These are phyloP conservation scores for Xerocomus brunneocitrinus DNA, from an alignment of 768 basidiomycete species.

Conservation along the genomic window DNA sequence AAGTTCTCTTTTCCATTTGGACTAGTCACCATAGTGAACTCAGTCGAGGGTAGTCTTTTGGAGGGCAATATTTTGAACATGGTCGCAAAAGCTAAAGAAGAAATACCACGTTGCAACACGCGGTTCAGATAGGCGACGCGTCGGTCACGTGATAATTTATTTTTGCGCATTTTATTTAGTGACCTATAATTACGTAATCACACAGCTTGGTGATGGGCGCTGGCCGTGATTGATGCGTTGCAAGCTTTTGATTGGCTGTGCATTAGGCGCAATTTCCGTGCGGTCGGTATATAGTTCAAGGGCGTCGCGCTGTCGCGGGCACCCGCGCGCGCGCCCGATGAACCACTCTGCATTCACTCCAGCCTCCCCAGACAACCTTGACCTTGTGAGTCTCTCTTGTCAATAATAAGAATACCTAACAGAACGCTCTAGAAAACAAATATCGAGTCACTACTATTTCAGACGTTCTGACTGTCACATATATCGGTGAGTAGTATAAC, in stretches of 20 bases:
- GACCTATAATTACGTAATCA: constrained; percentile 14
- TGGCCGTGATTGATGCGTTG: constrained; percentile 12
- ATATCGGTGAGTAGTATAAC: constrained; percentile 19
- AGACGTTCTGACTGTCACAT: constrained; percentile 3
- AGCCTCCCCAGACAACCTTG: neutral
- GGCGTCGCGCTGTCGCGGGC: constrained; percentile 1
- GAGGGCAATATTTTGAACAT: constrained; percentile 86
- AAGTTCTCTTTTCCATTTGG: constrained; percentile 67
- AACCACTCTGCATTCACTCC: neutral
- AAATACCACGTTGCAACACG: constrained; percentile 9
- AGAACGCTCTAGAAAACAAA: constrained; percentile 11
- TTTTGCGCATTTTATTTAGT: constrained; percentile 13
- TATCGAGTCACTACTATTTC: constrained; percentile 15
- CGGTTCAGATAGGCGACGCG: constrained; percentile 33
- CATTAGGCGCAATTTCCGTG: constrained; percentile 27
- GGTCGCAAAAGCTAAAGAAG: constrained; percentile 4
- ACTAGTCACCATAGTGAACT: constrained; percentile 68
- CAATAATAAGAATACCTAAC: constrained; percentile 5
- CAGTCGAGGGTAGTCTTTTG: constrained; percentile 59
- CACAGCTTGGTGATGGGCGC: constrained; percentile 14
- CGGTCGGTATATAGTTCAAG: constrained; percentile 27
- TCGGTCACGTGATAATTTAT: constrained; percentile 31
- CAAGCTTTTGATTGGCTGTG: constrained; percentile 16
- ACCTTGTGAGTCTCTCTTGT: constrained; percentile 3
- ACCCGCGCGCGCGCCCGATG: neutral